These are phyloP conservation scores for Naematelia aurantialba DNA, from an alignment of 768 basidiomycete species.

Conservation along the genomic window DNA sequence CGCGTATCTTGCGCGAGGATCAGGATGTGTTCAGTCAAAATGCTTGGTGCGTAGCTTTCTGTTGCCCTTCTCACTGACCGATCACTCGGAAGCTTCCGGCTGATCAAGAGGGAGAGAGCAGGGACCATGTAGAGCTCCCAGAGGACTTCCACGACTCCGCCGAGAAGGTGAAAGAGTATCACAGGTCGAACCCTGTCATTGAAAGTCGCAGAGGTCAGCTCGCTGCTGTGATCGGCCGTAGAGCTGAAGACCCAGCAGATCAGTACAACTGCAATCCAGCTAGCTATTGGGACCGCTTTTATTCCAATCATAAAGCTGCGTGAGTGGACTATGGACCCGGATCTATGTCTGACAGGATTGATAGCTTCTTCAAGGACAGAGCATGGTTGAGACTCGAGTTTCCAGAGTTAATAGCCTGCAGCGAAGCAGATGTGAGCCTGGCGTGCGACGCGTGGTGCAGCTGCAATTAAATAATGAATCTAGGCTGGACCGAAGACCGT, in stretches of 20 bases:
- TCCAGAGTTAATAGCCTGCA: conserved; percentile 72
- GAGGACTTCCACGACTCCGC: conserved; percentile 75
- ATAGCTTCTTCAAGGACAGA: conserved; percentile 94
- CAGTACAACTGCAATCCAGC: conserved; percentile 46
- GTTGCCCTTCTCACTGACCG: no score
- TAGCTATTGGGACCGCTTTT: conserved; percentile 79
- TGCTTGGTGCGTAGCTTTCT: conserved; percentile 64
- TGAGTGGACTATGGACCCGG: conserved; percentile 20
- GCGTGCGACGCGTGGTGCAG: conserved; percentile 4
- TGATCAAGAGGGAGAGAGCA: no score
- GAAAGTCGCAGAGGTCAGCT: conserved; percentile 62
- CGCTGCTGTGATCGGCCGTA: background rate
- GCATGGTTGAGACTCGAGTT: conserved; percentile 98
- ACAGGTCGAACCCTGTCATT: conserved; percentile 69
- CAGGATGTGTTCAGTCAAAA: conserved; percentile 47
- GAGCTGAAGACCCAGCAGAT: conserved; percentile 13
- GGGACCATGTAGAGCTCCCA: conserved; percentile 52
- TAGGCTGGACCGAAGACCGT: conserved; percentile 75
- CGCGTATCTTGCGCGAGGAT: conserved; percentile 37
- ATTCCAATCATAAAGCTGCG: conserved; percentile 63
- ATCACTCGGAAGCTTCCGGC: no score
- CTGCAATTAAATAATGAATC: conserved; percentile 6
- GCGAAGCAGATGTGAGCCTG: conserved; percentile 60
- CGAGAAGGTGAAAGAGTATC: conserved; percentile 64
- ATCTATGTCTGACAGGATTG: background rate